A percentile compares a stretch with the other conserved stretches of the same genome.
Conservation (phyloP, 179 eudicot genomes). For the Beta lomatogona region DNA sequence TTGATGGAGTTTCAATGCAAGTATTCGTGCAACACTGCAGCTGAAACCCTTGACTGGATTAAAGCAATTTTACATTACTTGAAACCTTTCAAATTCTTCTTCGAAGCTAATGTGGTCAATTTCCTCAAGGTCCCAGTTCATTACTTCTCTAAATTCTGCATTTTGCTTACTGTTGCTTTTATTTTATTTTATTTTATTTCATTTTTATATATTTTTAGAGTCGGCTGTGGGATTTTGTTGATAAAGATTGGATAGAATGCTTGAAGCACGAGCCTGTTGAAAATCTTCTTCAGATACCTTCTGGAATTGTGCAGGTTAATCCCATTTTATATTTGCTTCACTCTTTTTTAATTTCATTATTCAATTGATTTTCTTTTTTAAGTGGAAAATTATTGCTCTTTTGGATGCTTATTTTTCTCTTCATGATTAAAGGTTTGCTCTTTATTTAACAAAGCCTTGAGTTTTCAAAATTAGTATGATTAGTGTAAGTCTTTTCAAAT, state of each 20-base stretch:
- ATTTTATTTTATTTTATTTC: background rate
- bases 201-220: constrained; percentile 43
- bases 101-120: constrained; percentile 76
- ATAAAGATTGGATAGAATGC: constrained; percentile 82
- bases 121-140: constrained; percentile 60
- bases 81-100: constrained; percentile 58
- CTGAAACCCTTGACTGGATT: constrained; percentile 80
- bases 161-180: background rate
- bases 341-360: background rate
- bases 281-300: constrained; percentile 75
- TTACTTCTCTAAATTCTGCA: background rate
- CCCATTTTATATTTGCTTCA: too few species aligned
- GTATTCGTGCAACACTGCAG: constrained; percentile 59
- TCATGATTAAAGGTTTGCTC: too few species aligned
- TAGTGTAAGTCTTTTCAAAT: too few species aligned
- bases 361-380: background rate
- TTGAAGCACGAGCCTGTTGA: constrained; percentile 63
- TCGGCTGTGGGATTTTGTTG: constrained; percentile 78
- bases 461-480: too few species aligned
- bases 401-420: background rate
- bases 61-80: constrained; percentile 63
- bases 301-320: constrained; percentile 70
- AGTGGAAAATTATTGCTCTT: background rate
- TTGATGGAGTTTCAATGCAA: constrained; percentile 31
- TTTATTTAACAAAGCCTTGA: too few species aligned